These are phyloP conservation scores for Pseudozyma pruni DNA, from an alignment of 1,284 basidiomycete genomes.

Conservation along the genomic window DNA sequence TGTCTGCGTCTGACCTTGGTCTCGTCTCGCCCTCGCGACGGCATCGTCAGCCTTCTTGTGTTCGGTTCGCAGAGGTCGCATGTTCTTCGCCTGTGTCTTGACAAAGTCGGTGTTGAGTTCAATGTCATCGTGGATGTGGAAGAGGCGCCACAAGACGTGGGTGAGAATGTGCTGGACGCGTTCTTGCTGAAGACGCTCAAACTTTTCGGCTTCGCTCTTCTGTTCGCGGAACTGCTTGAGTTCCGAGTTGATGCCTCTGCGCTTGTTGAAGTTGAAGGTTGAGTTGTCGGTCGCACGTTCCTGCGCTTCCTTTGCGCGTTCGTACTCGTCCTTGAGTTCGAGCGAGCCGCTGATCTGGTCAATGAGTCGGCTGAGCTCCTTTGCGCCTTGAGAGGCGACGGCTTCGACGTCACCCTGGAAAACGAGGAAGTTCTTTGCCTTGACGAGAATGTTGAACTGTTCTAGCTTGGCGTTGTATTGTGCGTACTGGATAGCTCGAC, in stretches of 20 bases:
- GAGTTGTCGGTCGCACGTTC: conserved; percentile 91
- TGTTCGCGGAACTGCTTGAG: conserved; percentile 98
- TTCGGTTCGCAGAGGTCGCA: conserved; percentile 80
- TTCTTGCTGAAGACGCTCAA: conserved; percentile 80
- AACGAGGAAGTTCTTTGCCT: conserved; percentile 99
- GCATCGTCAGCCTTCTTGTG: conserved; percentile 86
- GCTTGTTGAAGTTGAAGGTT: conserved; percentile 91
- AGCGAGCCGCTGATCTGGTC: conserved; percentile 84
- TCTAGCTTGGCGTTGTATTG: conserved; percentile 62
- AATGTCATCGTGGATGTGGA: conserved; percentile 78
- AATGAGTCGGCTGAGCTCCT: conserved; percentile 87
- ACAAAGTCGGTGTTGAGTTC: conserved; percentile 53
- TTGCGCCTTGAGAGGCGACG: conserved; percentile 92
- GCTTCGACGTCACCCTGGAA: conserved; percentile 97
- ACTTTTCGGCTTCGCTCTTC: conserved; percentile 89
- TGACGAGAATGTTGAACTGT: conserved; percentile 86
- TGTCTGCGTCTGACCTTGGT: conserved; percentile 52
- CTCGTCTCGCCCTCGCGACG: conserved; percentile 70
- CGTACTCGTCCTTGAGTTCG: conserved; percentile 88
- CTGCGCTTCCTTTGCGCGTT: conserved; percentile 84
- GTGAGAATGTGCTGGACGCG: conserved; percentile 81
- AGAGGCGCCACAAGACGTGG: conserved; percentile 87
- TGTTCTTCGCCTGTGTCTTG: conserved; percentile 69
- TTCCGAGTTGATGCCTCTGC: conserved; percentile 90
- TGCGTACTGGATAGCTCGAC: conserved; percentile 48